Percentiles rank a stretch among this genome's conserved stretches.
phyloP scores from a whole-genome alignment of 768 basidiomycete species.

The Phylloporus arenicola region DNA sequence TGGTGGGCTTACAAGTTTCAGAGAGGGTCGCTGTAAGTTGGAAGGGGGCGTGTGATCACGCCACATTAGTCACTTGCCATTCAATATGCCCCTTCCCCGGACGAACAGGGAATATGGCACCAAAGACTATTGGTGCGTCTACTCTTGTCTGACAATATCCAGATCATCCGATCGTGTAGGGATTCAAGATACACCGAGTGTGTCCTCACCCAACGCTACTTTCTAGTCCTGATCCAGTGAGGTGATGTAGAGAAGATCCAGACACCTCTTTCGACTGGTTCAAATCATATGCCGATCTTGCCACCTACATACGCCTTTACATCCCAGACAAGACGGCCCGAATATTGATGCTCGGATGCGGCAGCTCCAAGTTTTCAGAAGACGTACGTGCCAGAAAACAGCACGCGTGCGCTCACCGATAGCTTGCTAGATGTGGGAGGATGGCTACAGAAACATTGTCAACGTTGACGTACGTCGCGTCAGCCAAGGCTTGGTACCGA shows the following conservation, averaged over 20 bases:
- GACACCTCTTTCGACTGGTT: constrained; percentile 81
- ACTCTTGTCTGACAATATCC: background rate
- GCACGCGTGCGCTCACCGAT: background rate
- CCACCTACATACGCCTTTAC: constrained; percentile 51
- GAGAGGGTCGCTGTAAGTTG: background rate
- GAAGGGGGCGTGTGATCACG: constrained; percentile 12
- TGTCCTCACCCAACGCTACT: constrained; percentile 16
- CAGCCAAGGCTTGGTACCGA: background rate
- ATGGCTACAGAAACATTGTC: constrained; percentile 74
- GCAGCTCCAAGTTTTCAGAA: constrained; percentile 76
- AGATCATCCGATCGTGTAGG: constrained; percentile 37
- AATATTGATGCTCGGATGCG: constrained; percentile 80
- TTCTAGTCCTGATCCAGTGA: background rate
- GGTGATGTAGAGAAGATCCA: constrained; percentile 44
- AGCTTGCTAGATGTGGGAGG: constrained; percentile 75
- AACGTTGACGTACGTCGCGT: constrained; percentile 61
- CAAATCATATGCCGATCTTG: constrained; percentile 74
- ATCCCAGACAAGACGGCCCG: constrained; percentile 56
- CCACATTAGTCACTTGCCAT: background rate
- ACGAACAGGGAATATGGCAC: constrained; percentile 67
- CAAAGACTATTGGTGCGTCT: constrained; percentile 60
- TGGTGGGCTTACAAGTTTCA: constrained; percentile 18
- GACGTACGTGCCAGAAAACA: constrained; percentile 40
- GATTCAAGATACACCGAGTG: constrained; percentile 65
- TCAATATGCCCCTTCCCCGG: constrained; percentile 40